Base-by-base conservation (phyloP, 169 alveolate genomes). In the Cystoisospora suis region DNA sequence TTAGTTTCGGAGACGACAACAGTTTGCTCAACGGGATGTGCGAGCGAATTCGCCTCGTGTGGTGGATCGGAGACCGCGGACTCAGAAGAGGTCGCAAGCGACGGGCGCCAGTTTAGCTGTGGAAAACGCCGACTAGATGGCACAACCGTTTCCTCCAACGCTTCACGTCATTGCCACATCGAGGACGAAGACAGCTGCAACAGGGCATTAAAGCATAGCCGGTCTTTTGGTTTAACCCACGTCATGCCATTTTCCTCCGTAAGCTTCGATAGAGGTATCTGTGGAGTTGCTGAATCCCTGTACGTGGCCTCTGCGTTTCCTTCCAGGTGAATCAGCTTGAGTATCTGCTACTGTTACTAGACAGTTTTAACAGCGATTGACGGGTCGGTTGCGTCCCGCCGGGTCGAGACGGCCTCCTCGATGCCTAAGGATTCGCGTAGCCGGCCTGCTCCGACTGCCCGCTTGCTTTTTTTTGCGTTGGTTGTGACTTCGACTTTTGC, bases 151-250 rank as follows among this genome's bases (percentile, higher is more conserved):
- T 9, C 44, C 27, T 65, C 46, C 79, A 65, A 29, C 42, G 79
- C 46, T 0, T 65, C 79, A 65, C 4, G 79, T 12, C 38, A 20
- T 20, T 42, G 83, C 58, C 47, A 36, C 23, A 15, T 56, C n/a
- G 83, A 72, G 83, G 83, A 72, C 3, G 45, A 72, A 6, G 83
- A 38, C 83, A 72, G 59, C 5, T 72, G 83, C 83, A 56, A 72
- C 34, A 72, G 83, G 32, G 56, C 83, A 12, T 38, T 72, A 47
- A 72, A 72, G 56, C 83, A 72, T 42, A 72, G 83, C 83, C 47
- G 83, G 56, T 72, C 83, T 3, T 72, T 72, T 38, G 83, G 83
- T 17, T 38, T 38, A 38, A 72, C 83, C 1, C 83, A 72, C 32
- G 83, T 72, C 12, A 40, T 72, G 83, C 44, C 83, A 6, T 72